phyloP scores from a whole-genome alignment of 164 flowering plant genomes.

The Vitis labrusca region DNA sequence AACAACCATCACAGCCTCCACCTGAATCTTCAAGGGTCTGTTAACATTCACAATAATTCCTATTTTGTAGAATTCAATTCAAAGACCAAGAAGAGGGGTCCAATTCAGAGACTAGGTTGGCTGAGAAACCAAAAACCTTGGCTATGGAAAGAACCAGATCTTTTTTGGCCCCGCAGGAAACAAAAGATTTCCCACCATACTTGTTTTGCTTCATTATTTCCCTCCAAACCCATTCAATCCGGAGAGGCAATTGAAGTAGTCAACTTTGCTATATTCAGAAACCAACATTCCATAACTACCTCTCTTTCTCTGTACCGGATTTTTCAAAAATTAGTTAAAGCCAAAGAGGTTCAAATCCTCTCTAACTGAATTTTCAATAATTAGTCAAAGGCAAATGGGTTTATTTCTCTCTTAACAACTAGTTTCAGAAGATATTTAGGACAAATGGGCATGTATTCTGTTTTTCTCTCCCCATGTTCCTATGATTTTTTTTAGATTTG shows the following conservation, averaged over 20 bases:
- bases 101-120: background rate
- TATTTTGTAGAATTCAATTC: too few species aligned
- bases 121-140: conserved; percentile 19
- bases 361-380: background rate
- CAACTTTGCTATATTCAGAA: conserved; percentile 31
- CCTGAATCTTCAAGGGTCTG: too few species aligned
- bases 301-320: conserved; percentile 1
- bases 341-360: background rate
- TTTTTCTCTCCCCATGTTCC: too few species aligned
- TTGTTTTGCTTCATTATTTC: conserved; percentile 5
- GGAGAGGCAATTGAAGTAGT: conserved; percentile 19
- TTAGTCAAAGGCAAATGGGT: background rate
- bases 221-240: conserved; percentile 16
- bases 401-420: too few species aligned
- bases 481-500: too few species aligned
- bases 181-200: conserved; percentile 1
- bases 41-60: too few species aligned
- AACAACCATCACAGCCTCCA: background rate
- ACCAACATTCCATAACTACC: background rate
- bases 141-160: conserved; percentile 13
- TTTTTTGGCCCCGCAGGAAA: conserved; percentile 26
- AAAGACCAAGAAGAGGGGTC: too few species aligned
- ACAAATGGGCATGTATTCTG: too few species aligned
- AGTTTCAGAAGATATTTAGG: too few species aligned
- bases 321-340: background rate